Base-by-base conservation (phyloP, 2,329 filamentous ascomycete genomes). In the Colletotrichum siamense region DNA sequence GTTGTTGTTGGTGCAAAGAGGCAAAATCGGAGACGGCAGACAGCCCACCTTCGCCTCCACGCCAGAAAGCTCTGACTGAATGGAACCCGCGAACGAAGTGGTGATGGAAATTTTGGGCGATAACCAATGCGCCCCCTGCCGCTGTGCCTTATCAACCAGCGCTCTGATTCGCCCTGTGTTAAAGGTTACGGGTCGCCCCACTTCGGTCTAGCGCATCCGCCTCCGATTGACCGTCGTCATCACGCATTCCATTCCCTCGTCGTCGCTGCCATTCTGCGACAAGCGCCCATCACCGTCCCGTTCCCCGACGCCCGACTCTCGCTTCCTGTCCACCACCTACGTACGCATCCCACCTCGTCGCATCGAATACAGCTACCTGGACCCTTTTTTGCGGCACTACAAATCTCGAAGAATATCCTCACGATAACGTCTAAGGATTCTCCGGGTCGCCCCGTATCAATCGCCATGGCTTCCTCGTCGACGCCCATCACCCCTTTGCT, bases 381-480 rank as follows among this genome's bases (percentile, higher is more conserved):
- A 34, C 8, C 26, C 10, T 30, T 62, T 61, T 18, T 39, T 2
- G 5, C n/a, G 13, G 59, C 59, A 36, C 22, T 65, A 36, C 12
- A 61, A 59, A 12, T 13, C 49, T 49, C 34, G 34, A 30, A 61
- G 49, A 39, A 74, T 62, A 68, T 16, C 52, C 63, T 36, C 44
- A 26, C 28, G 59, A 69, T 76, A 76, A 71, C 57, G 28, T 66
- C 59, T 12, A 61, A 36, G 10, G 59, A 61, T 69, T 65, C 64
- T 65, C 34, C 18, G 49, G 34, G 52, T 39, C 34, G 34, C 16
- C 71, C 71, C 12, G 49, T 74, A 36, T 32, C 70, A 55, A 75
- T 77, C 81, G 85, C 73, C 78, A 95, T 95, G 94, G 93, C 94
- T 76, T 95, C 94, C 76, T 94, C 93, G 74, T 95, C 94, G 66